phyloP scores from a whole-genome alignment of 768 basidiomycete species.

The Phaffia australis region DNA sequence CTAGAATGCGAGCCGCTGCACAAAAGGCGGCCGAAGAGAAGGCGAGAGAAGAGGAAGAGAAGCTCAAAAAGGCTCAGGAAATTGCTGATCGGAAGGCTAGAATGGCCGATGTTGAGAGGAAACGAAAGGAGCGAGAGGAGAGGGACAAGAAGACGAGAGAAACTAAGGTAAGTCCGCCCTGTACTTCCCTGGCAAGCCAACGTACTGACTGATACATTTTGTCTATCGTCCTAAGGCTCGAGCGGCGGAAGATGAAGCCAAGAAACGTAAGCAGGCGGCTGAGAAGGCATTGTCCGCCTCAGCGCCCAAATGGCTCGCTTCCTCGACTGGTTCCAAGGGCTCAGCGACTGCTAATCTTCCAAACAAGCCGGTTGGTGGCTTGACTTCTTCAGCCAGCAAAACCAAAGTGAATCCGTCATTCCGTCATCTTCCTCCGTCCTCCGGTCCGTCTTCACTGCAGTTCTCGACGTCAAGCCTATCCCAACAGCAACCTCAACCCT shows the following conservation, averaged over 20 bases:
- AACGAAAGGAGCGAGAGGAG: constrained; percentile 25
- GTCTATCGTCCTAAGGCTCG: too few species aligned
- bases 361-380: constrained; percentile 6
- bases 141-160: constrained; percentile 18
- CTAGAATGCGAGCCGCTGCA: constrained; percentile 59
- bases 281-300: constrained; percentile 9
- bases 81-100: constrained; percentile 18
- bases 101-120: constrained; percentile 19
- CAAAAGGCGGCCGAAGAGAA: constrained; percentile 72
- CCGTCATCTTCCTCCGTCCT: constrained; percentile 19
- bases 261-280: constrained; percentile 22
- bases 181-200: not conserved
- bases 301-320: constrained; percentile 15
- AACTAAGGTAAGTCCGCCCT: constrained; percentile 1
- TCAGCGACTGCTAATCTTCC: constrained; percentile 5
- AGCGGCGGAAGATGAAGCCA: constrained; percentile 20
- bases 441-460: constrained; percentile 2
- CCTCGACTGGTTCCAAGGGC: constrained; percentile 2
- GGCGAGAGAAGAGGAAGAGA: constrained; percentile 39
- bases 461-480: not conserved
- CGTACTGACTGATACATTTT: too few species aligned
- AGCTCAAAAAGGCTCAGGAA: constrained; percentile 11
- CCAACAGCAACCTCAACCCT: constrained; percentile 6
- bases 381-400: not conserved
- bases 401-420: constrained; percentile 16